A percentile compares a stretch with the other conserved stretches of the same genome.
phyloP scores from a whole-genome alignment of 306 rosid species.

The Psophocarpus tetragonolobus region DNA sequence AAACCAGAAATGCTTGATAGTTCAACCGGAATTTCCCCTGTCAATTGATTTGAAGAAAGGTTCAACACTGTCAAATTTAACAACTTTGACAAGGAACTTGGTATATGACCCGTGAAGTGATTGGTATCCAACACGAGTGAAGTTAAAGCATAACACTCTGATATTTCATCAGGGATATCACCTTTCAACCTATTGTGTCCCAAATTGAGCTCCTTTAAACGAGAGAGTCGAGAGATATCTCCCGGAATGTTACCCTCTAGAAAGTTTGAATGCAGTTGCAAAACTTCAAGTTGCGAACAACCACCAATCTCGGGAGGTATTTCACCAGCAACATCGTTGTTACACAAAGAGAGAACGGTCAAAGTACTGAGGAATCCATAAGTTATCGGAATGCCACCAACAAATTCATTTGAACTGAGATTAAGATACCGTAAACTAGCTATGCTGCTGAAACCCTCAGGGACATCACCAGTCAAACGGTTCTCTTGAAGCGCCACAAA shows the following conservation, averaged over 20 bases:
- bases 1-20: slow-evolving; percentile 47
- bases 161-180: slow-evolving; percentile 66
- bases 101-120: slow-evolving; percentile 63
- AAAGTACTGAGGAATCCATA: slow-evolving; percentile 70
- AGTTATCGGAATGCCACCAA: slow-evolving; percentile 63
- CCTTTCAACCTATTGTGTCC: slow-evolving; percentile 64
- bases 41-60: slow-evolving; percentile 68
- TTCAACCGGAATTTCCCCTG: slow-evolving; percentile 55
- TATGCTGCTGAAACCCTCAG: slow-evolving; percentile 88
- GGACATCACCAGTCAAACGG: slow-evolving; percentile 60
- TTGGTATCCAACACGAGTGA: slow-evolving; percentile 58
- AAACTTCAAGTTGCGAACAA: slow-evolving; percentile 67
- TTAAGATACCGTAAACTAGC: slow-evolving; percentile 62
- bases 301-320: slow-evolving; percentile 67
- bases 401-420: slow-evolving; percentile 58
- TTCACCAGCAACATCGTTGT: slow-evolving; percentile 55
- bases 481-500: slow-evolving; percentile 69
- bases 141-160: slow-evolving; percentile 57
- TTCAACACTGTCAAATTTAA: slow-evolving; percentile 51
- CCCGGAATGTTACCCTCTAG: slow-evolving; percentile 49
- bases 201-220: slow-evolving; percentile 62
- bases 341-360: slow-evolving; percentile 55
- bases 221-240: slow-evolving; percentile 48
- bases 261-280: slow-evolving; percentile 60
- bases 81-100: slow-evolving; percentile 55